Base-by-base conservation (phyloP, 208 protist genomes). In the Strigomonas culicis region DNA sequence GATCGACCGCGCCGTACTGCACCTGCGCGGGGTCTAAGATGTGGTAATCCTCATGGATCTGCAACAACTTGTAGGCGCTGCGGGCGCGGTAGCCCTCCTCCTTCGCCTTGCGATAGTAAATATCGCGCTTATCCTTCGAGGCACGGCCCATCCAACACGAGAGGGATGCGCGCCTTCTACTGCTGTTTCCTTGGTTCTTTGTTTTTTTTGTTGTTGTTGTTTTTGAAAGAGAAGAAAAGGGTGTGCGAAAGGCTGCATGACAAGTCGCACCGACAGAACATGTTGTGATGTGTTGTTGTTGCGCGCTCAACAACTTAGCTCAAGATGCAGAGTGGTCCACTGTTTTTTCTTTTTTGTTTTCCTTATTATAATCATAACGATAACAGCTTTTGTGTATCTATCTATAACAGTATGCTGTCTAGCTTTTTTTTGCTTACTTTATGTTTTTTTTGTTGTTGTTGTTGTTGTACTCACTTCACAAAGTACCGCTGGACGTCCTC, bases 71-170 rank as follows among this genome's bases (percentile, higher is more conserved):
- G 84, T 99, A 99, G 7, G 99, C 99, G 51, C 96, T 99, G 32
- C 99, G 87, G 4, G 99, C 98, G 17, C 99, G 84, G 72, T 92
- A 99, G 47, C 97, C 97, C 59, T 99, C 97, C 74, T 99, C 98
- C 77, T 99, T 99, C 7, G 99, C 99, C 55, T 98, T 98, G 66
- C 98, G 94, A 84, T 99, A 99, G 79, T 98, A 99, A 17, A 99
- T 97, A 73, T 99, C 99, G 28, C 98, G 83, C 79, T 98, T 98
- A 72, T 99, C 97, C 71, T 99, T 99, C 24, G 91, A 97, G 4
- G 90, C 82, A 47, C 93, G 90, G 6, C 95, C 93, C 95, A 98
- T 98, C 15, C 10, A 55, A 55, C n/a, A n/a, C n/a, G n/a, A n/a
- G n/a, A n/a, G n/a, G n/a, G n/a, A n/a, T n/a, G n/a, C n/a, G n/a